Evolutionary conservation across 352 stramenopile species (phyloP).

Genomic region (Globisporangium radiosum): DNA sequence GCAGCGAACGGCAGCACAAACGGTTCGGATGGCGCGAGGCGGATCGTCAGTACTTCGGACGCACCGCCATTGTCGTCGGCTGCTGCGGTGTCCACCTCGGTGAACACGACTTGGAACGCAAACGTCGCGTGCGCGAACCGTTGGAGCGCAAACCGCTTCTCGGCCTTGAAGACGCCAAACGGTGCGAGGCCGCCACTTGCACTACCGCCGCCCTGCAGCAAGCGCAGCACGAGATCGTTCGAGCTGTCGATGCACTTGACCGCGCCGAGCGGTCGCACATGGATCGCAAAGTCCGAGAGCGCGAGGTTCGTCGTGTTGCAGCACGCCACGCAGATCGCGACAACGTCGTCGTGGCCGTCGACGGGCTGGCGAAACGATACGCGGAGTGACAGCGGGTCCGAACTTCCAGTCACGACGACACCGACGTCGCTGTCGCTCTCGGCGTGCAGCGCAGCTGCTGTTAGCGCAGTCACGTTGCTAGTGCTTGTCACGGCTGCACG

Average conservation of each 20-base stretch:
- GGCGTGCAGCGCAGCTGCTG: neutral
- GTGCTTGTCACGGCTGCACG: neutral
- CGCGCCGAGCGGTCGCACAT: constrained; percentile 35
- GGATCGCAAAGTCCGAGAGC: constrained; percentile 60
- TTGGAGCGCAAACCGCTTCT: constrained; percentile 65
- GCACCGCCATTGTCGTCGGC: constrained; percentile 16
- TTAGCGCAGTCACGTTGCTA: no score
- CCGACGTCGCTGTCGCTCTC: constrained; percentile 3
- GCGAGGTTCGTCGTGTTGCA: constrained; percentile 65
- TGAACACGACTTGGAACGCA: constrained; percentile 55
- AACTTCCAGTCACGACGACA: constrained; percentile 43
- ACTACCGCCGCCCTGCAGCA: constrained; percentile 26
- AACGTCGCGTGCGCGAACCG: constrained; percentile 49
- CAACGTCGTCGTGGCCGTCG: constrained; percentile 32
- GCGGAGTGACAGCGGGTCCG: constrained; percentile 52
- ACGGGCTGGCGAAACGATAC: constrained; percentile 50
- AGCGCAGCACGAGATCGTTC: constrained; percentile 53
- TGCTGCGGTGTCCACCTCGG: constrained; percentile 18
- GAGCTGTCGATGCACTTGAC: constrained; percentile 45
- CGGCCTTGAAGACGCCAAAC: constrained; percentile 51
- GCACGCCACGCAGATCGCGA: constrained; percentile 42
- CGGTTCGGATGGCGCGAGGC: constrained; percentile 27
- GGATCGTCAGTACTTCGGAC: constrained; percentile 1
- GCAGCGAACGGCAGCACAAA: constrained; percentile 51
- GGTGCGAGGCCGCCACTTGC: constrained; percentile 36